A percentile compares a stretch with the other conserved stretches of the same genome.
Evolutionary conservation across 768 basidiomycete genomes (phyloP).

Genomic region (Rhodosporidiobolus odoratus): DNA sequence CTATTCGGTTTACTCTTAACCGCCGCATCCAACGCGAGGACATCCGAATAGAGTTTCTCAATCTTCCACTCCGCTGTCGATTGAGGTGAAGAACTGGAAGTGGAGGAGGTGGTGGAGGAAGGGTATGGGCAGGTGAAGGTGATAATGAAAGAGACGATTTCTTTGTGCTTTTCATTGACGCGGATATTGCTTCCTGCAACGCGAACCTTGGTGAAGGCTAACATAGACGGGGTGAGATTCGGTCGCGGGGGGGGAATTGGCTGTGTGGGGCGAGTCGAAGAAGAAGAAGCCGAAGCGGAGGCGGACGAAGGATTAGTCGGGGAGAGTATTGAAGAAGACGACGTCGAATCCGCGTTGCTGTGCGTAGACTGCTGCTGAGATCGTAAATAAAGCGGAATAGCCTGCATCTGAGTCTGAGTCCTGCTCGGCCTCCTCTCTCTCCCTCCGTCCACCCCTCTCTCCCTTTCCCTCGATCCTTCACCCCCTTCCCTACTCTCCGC

Average conservation of each 20-base stretch:
- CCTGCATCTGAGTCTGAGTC: too few relatives aligned
- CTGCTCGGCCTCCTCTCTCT: background rate
- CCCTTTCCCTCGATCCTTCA: too few relatives aligned
- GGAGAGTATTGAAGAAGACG: too few relatives aligned
- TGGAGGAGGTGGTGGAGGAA: slow-evolving; percentile 22
- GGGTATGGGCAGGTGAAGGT: slow-evolving; percentile 51
- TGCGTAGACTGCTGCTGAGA: too few relatives aligned
- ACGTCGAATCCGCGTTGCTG: too few relatives aligned
- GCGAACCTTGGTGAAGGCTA: slow-evolving; percentile 62
- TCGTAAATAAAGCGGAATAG: too few relatives aligned
- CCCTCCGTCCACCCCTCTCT: too few relatives aligned
- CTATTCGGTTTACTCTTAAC: slow-evolving; percentile 58
- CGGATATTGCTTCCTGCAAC: slow-evolving; percentile 79
- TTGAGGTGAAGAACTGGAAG: background rate
- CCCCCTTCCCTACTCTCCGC: too few relatives aligned
- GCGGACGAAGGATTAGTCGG: too few relatives aligned
- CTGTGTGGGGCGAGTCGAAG: too few relatives aligned
- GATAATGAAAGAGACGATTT: slow-evolving; percentile 83
- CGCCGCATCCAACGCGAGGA: slow-evolving; percentile 76
- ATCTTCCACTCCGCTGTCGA: slow-evolving; percentile 53
- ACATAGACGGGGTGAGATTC: slow-evolving; percentile 41
- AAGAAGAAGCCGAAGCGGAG: too few relatives aligned
- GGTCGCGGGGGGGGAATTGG: slow-evolving; percentile 8
- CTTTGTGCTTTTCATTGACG: slow-evolving; percentile 83
- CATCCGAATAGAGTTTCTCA: slow-evolving; percentile 90